Conservation (phyloP, 169 alveolate genomes). For the Plasmodium relictum region DNA sequence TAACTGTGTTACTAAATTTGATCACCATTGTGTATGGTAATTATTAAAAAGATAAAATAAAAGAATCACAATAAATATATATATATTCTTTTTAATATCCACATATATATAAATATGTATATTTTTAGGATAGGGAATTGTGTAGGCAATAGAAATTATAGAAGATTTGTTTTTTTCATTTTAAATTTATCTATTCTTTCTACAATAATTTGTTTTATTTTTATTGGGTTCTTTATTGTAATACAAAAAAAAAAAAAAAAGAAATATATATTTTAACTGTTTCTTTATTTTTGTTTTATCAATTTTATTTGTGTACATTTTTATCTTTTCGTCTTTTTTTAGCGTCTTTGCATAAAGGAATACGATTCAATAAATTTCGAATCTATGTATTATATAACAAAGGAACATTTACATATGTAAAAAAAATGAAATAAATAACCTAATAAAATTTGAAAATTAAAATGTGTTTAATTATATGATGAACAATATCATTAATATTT, state of each 20-base stretch:
- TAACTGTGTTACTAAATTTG: slow-evolving; percentile 93
- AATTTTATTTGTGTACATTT: background rate
- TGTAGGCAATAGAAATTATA: slow-evolving; percentile 51
- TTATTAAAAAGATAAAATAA: background rate
- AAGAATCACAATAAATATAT: background rate
- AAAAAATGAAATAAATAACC: background rate
- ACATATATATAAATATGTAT: background rate
- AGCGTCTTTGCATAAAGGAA: slow-evolving; percentile 62
- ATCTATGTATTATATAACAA: slow-evolving; percentile 32
- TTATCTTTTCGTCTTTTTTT: slow-evolving; percentile 7
- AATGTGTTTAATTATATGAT: slow-evolving; percentile 4
- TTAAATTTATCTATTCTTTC: slow-evolving; percentile 75
- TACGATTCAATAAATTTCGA: slow-evolving; percentile 18
- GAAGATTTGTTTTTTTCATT: slow-evolving; percentile 61
- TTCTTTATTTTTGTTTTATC: background rate
- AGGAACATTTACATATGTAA: slow-evolving; percentile 75
- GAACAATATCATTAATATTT: background rate
- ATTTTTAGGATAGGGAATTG: slow-evolving; percentile 75
- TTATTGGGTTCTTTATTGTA: slow-evolving; percentile 70
- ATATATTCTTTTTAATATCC: background rate
- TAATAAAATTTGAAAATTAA: slow-evolving; percentile 7
- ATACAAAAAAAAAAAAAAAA: background rate
- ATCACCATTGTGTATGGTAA: slow-evolving; percentile 97
- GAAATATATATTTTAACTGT: background rate
- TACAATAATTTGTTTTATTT: slow-evolving; percentile 69